Conservation (phyloP, 441 rosid species). For the Aleurites moluccanus region DNA sequence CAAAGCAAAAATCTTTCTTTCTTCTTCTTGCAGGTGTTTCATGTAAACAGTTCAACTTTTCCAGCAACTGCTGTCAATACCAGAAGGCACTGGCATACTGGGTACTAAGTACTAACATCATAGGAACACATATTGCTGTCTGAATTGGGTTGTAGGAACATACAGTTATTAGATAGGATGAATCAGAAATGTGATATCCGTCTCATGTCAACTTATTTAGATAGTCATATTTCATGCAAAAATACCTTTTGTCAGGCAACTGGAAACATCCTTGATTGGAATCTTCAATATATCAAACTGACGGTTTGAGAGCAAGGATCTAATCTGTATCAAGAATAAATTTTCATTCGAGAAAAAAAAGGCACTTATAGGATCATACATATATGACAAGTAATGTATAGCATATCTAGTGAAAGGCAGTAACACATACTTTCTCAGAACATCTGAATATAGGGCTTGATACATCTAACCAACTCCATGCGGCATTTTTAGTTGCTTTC, state of each 20-base stretch:
- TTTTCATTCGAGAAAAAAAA: conserved; percentile 1
- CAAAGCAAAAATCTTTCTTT: neutral
- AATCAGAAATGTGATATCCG: neutral
- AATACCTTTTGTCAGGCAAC: conserved; percentile 61
- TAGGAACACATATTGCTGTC: neutral
- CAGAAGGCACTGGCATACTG: neutral
- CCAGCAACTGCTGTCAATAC: neutral
- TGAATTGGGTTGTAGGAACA: neutral
- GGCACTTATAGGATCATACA: neutral
- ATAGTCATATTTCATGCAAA: conserved; percentile 8
- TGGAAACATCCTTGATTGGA: conserved; percentile 62
- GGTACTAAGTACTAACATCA: neutral
- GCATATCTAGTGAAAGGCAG: conserved; percentile 17
- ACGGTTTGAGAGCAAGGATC: conserved; percentile 50
- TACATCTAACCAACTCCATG: conserved; percentile 68
- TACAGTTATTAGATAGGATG: neutral
- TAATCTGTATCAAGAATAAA: conserved; percentile 47
- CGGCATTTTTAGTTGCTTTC: conserved; percentile 36
- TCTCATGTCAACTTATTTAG: neutral
- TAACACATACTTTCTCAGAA: conserved; percentile 54
- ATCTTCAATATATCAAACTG: conserved; percentile 60
- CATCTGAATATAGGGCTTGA: conserved; percentile 59
- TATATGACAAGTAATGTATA: neutral
- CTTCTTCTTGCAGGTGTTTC: neutral
- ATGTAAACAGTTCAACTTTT: neutral